These are phyloP conservation scores for Salix arbutifolia DNA, from an alignment of 345 rosid species.

Conservation along the genomic window DNA sequence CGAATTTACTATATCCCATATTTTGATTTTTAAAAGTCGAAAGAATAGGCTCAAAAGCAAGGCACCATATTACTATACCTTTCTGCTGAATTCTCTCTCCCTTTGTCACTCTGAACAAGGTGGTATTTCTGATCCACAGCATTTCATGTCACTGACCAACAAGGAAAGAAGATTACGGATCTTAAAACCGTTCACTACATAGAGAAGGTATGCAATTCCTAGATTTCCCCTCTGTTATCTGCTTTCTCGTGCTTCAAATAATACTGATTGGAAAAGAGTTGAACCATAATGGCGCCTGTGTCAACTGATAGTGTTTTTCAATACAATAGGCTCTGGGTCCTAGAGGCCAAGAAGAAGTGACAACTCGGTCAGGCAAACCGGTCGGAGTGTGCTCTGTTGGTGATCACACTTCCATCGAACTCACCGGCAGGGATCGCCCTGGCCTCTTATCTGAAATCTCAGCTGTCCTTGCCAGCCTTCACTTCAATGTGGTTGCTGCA, in stretches of 20 bases:
- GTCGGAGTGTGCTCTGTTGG: conserved; percentile 80
- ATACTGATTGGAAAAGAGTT: neutral
- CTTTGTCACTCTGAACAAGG: neutral
- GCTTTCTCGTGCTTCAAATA: conserved; percentile 8
- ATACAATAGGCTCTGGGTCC: conserved; percentile 71
- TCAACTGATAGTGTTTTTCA: neutral
- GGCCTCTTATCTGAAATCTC: conserved; percentile 85
- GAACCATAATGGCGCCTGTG: neutral
- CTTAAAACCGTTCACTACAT: conserved; percentile 70
- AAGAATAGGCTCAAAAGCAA: neutral
- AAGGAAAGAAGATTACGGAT: conserved; percentile 75
- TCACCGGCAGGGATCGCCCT: conserved; percentile 79
- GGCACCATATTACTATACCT: neutral
- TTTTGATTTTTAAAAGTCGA: neutral
- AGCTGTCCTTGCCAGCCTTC: conserved; percentile 71
- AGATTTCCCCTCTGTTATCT: neutral
- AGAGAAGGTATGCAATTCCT: conserved; percentile 49
- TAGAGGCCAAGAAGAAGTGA: conserved; percentile 47
- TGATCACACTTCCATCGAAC: conserved; percentile 82
- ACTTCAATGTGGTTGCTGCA: conserved; percentile 75
- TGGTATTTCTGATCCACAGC: conserved; percentile 34
- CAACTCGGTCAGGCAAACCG: conserved; percentile 58
- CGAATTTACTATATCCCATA: neutral
- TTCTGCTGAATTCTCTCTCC: neutral
- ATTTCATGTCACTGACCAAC: conserved; percentile 85